Conservation (phyloP, 352 stramenopile species). For the Pythium brassicae region DNA sequence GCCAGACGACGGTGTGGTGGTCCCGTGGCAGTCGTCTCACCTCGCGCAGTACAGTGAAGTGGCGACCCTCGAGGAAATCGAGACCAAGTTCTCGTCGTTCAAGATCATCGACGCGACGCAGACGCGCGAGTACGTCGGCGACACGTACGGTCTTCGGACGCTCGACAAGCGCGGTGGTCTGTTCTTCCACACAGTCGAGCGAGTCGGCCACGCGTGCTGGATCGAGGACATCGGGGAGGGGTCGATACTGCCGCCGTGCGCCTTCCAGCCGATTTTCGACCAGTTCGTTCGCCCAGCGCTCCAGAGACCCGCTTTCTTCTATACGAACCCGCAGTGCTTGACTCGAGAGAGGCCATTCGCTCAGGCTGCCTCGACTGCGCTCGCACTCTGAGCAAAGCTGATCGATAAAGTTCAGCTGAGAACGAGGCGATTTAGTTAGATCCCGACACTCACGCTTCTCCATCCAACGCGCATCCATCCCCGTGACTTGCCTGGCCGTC, state of each 20-base stretch:
- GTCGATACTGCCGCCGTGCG: background rate
- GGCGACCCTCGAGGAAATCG: conserved; percentile 1
- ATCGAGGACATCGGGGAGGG: background rate
- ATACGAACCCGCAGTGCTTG: background rate
- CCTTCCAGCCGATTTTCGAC: background rate
- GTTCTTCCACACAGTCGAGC: background rate
- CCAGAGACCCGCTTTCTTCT: background rate
- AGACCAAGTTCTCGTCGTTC: conserved; percentile 11
- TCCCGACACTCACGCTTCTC: too few relatives aligned
- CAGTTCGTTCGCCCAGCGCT: background rate
- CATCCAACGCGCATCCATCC: too few relatives aligned
- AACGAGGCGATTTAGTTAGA: too few relatives aligned
- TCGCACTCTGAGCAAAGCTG: too few relatives aligned
- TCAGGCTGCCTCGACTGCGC: too few relatives aligned
- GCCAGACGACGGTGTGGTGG: conserved; percentile 10
- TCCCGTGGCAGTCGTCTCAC: conserved; percentile 17
- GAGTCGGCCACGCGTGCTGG: background rate
- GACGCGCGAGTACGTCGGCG: conserved; percentile 19
- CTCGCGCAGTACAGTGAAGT: conserved; percentile 20
- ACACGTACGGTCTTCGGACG: conserved; percentile 24
- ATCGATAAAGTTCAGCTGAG: too few relatives aligned
- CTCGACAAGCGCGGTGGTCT: conserved; percentile 13
- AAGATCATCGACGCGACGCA: conserved; percentile 8
- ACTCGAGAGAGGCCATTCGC: too few relatives aligned
- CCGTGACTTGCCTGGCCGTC: too few relatives aligned